Evolutionary conservation across 2,329 filamentous ascomycete genomes (phyloP), one percentile per base, ranked within the genome.

Genomic region (Pestalotiopsis sp.): DNA sequence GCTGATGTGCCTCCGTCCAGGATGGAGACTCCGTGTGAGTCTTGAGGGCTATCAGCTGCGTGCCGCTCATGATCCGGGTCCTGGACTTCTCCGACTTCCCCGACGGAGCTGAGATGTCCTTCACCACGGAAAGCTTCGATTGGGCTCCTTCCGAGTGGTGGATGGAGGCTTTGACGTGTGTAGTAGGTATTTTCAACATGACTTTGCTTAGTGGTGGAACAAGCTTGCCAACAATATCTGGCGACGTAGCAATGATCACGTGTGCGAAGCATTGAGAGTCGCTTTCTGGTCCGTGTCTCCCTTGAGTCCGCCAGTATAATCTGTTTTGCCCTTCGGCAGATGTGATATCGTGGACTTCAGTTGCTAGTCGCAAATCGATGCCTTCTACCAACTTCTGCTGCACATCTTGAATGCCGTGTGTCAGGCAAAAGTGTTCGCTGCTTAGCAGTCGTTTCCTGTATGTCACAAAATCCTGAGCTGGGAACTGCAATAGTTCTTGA

Each of bases 351-450:
- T 75, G 71, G 0, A 86, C 81, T 0, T 76, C 75, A 0, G 80
- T 76, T 4, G 76, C 78, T 3, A 86, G 78, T 7, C 80, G 78
- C n/a, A 83, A 74, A 2, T 81, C 75, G 39, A 86, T 70, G 0
- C 79, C 83, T 6, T 77, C 56, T 0, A 77, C 74, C 14, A 89
- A 78, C 22, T 74, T 81, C n/a, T 75, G 72, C 73, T 88, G 83
- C 0, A 88, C 85, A 48, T 80, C 77, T 6, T 79, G 76, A 0
- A 88, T 84, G 3, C 86, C 86, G 1, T 81, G 82, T 0, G 79
- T 79, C 11, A 87, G 84, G 2, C 82, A 81, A 65, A 83, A 87
- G 69, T 88, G 85, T 30, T 83, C 80, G n/a, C 81, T 78, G 1
- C 82, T 76, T 52, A 83, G 78, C 1, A 84, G 83, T 17, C 75